Base-by-base conservation (phyloP, 73 alveolate species). In the Urostyla sp. region DNA sequence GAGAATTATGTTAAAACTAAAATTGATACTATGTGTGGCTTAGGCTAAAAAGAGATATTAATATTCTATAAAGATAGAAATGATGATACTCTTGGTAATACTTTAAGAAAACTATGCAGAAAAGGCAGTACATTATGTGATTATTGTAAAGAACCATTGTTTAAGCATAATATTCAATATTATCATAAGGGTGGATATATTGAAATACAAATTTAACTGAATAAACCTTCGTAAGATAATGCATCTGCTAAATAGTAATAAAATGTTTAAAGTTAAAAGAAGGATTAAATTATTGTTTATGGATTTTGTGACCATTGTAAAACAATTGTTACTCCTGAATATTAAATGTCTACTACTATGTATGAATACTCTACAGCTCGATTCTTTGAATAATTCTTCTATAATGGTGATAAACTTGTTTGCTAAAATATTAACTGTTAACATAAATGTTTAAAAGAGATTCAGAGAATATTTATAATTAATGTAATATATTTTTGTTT, bases 111-210 rank as follows among this genome's bases (percentile, higher is more conserved):
- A 18, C 69, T 58, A 18, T 23, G 34, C 36, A 35, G 24, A 18
- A 53, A 44, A 18, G 18, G 79, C 35, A 7, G 21, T 35, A 58
- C 69, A 30, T 32, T 21, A 8, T 83, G 91, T 37, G 87, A 72
- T 23, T 21, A 48, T 18, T 83, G 91, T 50, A 69, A 72, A 46
- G 91, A 83, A 31, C 72, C 45, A 16, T 57, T 38, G 74, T 46
- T 31, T 38, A 83, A 73, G 59, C 91, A 83, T 44, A 61, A 72
- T 54, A 73, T 57, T 36, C n/a, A 72, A 28, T 49, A 53, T 27
- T 83, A 83, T 34, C 91, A 83, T 55, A 43, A 49, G 18, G 69
- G 56, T 43, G 91, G 91, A 23, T 83, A 67, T 63, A 40, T 83
- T 37, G 91, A 83, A 58, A 83, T 83, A 18, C 32, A 59, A 30